Evolutionary conservation across 306 rosid species (phyloP), one percentile per base, ranked within the genome.

Genomic region (Cicer pinnatifidum): DNA sequence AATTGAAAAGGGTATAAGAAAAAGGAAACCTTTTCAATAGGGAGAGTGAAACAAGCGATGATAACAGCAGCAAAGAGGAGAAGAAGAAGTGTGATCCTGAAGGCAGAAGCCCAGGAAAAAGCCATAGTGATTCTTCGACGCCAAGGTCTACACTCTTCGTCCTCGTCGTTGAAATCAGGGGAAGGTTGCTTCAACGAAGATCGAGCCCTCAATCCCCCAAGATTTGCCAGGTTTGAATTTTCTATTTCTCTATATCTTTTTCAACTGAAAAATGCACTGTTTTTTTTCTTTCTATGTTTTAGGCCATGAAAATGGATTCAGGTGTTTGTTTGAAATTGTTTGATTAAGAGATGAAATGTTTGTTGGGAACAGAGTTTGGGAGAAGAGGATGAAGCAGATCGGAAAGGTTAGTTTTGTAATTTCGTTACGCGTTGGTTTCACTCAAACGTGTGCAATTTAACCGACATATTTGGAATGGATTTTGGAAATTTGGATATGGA

Each of bases 201-300:
- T 64, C 97, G 92, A 86, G 97, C 91, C 85, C 97, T 89, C 84
- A 89, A 57, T 11, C 96, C 92, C 46, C 62, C 91, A 38, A 83
- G 87, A 78, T 85, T 89, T 82, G 97, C 96, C 97, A 91, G 97
- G 84, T 83, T 86, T 86, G 72, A n/a, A 23, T 50, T 3, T 7
- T 4, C n/a, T 12, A 11, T 11, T 3, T 8, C 0, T 6, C 11
- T 67, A 3, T 38, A 3, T 17, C 6, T 16, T 28, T 28, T 28
- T 37, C 46, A n/a, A 58, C 19, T 35, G 19, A 54, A 39, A 20
- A 17, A 73, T 7, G 80, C 38, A 46, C 54, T 56, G 76, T 19
- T 23, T 11, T 67, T 67, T 44, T 72, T 9, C 35, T 28, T 28
- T 28, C 35, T 44, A 1, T 2, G 60, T 52, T 68, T 80, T 66